Percentiles rank a stretch among this genome's conserved stretches.
Evolutionary conservation across 179 eudicot genomes (phyloP).

Genomic region (Nepenthes alata): DNA sequence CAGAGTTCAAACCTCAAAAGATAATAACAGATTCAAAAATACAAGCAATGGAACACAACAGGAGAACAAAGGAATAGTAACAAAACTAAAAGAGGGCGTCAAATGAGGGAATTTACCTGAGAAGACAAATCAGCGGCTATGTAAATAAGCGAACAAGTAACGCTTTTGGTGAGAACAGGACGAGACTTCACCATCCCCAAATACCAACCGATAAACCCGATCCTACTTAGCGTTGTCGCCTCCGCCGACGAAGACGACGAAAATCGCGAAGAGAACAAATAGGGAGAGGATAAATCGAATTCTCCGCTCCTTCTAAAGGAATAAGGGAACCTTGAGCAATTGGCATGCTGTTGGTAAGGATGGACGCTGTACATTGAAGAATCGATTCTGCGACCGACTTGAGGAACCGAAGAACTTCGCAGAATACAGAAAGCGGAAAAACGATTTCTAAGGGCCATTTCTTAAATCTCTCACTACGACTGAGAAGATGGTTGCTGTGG

Average conservation of each 20-base stretch:
- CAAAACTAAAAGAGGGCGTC: neutral
- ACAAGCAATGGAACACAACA: no score
- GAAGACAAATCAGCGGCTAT: constrained; percentile 26
- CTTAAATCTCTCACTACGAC: no score
- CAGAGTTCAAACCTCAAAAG: no score
- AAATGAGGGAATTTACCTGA: constrained; percentile 13
- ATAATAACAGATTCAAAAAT: no score
- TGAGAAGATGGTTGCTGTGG: no score
- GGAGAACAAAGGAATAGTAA: neutral
- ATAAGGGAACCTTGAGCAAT: constrained; percentile 2
- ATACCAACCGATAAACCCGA: constrained; percentile 19
- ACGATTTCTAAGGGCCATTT: constrained; percentile 1
- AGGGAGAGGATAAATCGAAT: neutral
- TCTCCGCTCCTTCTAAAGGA: constrained; percentile 2
- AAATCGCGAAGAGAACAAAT: neutral
- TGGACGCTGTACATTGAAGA: neutral
- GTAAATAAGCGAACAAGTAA: constrained; percentile 22
- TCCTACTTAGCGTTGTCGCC: neutral
- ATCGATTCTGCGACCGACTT: neutral
- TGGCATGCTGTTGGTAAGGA: neutral
- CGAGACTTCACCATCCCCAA: constrained; percentile 24
- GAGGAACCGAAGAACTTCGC: neutral
- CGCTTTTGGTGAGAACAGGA: constrained; percentile 22
- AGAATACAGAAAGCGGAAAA: constrained; percentile 3
- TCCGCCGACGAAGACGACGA: constrained; percentile 6